phyloP scores from a whole-genome alignment of 2,329 filamentous ascomycete species.

The Botrytis byssoidea region DNA sequence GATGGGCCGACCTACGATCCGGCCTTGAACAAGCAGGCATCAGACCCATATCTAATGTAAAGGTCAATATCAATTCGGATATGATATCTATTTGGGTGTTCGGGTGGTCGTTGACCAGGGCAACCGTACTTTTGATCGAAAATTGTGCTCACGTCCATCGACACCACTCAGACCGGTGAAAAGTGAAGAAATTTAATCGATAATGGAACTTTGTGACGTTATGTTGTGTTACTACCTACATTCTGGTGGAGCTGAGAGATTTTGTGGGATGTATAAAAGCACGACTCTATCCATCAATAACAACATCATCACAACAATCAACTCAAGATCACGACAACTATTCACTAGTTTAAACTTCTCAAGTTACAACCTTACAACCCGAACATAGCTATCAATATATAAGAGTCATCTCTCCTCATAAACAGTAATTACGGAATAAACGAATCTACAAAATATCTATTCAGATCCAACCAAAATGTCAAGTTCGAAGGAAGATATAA shows the following conservation, averaged over 20 bases:
- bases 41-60: neutral
- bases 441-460: neutral
- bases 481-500: neutral
- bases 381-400: neutral
- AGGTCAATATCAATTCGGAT: neutral
- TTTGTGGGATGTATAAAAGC: neutral
- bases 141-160: neutral
- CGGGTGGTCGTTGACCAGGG: neutral
- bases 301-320: neutral
- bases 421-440: neutral
- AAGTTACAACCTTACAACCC: neutral
- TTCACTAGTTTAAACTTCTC: neutral
- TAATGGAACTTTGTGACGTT: neutral
- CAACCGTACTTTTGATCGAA: neutral
- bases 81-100: neutral
- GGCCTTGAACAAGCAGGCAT: neutral
- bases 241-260: neutral
- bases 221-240: neutral
- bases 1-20: neutral
- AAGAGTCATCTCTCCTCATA: neutral
- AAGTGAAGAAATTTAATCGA: neutral
- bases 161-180: neutral
- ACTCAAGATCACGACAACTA: neutral
- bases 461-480: neutral
- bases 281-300: neutral